phyloP scores from a whole-genome alignment of 257 asterid species.

The Solanum neorickii region DNA sequence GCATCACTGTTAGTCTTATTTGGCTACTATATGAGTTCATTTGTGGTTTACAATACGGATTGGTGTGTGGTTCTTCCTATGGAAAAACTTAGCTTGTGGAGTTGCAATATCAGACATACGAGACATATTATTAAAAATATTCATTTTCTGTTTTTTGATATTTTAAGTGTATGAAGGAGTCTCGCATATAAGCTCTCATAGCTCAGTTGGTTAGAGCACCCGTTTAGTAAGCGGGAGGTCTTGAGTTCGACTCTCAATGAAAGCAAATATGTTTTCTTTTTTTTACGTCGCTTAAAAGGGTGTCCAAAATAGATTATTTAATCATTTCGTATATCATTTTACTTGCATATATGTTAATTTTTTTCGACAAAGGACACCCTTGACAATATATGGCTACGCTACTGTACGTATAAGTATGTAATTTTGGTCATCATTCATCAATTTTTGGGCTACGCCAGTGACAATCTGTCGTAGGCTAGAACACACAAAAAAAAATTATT shows the following conservation, averaged over 20 bases:
- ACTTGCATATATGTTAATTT: no score
- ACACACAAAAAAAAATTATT: background rate
- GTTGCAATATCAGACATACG: background rate
- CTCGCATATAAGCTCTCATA: background rate
- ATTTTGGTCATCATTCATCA: background rate
- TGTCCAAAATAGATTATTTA: no score
- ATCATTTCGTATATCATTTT: no score
- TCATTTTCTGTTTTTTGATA: no score
- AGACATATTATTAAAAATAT: no score
- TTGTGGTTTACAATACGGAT: background rate
- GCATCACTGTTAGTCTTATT: background rate
- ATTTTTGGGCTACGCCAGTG: background rate
- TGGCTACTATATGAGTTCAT: background rate
- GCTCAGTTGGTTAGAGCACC: conserved; percentile 47
- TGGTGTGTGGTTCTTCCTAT: background rate
- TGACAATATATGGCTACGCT: no score
- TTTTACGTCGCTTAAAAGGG: no score
- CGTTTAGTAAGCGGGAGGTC: conserved; percentile 40
- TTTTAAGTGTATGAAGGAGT: background rate
- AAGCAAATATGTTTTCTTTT: background rate
- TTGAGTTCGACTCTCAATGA: conserved; percentile 32
- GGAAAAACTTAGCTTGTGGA: background rate
- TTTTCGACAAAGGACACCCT: no score
- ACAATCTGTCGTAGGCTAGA: background rate
- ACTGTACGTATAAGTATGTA: background rate